Conservation (phyloP, 257 asterid species). For the Buddleja alternifolia region DNA sequence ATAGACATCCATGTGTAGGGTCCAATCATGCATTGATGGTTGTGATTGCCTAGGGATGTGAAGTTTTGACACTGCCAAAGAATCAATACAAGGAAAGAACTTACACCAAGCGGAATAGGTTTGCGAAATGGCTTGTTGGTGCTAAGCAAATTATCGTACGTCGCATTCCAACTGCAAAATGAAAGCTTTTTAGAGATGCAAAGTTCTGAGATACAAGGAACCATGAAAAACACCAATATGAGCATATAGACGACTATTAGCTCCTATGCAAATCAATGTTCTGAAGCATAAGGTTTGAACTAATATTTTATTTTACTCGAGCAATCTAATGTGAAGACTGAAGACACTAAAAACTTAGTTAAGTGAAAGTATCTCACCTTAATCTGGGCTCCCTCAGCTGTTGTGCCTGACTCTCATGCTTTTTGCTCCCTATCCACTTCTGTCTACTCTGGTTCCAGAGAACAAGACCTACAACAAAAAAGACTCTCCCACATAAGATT, state of each 20-base stretch:
- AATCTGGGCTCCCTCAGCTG: conserved; percentile 62
- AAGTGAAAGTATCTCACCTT: conserved; percentile 48
- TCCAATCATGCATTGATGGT: no score
- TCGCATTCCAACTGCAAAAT: conserved; percentile 84
- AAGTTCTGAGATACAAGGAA: background rate
- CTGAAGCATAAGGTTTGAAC: background rate
- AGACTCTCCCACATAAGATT: conserved; percentile 22
- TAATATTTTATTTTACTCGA: background rate
- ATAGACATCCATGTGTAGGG: no score
- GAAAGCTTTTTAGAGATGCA: conserved; percentile 29
- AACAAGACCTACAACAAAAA: conserved; percentile 56
- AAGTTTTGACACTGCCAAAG: background rate
- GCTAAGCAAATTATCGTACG: conserved; percentile 82
- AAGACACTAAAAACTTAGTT: background rate
- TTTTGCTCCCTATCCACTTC: conserved; percentile 71
- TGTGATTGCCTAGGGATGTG: no score
- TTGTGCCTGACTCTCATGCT: conserved; percentile 36
- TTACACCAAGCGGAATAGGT: conserved; percentile 82
- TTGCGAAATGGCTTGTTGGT: conserved; percentile 73
- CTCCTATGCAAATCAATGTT: background rate
- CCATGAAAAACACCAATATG: background rate
- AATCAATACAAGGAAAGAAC: conserved; percentile 30
- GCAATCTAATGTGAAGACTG: no score
- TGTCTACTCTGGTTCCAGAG: conserved; percentile 78
- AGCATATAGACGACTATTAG: background rate